Evolutionary conservation across 768 basidiomycete species (phyloP).

Genomic region (Crassisporium funariophilum): DNA sequence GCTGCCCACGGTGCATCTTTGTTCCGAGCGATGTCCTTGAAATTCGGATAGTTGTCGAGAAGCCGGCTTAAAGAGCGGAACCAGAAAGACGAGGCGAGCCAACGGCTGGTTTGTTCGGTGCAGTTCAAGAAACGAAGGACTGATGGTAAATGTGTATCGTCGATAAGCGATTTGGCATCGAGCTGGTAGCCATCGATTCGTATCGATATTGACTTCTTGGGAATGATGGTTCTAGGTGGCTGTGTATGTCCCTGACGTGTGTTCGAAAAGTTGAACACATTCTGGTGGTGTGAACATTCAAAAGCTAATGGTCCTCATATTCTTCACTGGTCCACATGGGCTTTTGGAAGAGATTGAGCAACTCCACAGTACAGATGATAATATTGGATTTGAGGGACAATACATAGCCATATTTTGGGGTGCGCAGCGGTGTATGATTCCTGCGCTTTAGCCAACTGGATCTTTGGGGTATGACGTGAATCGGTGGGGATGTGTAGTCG

Average conservation of each 20-base stretch:
- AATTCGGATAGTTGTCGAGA: conserved; percentile 10
- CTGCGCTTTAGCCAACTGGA: not conserved
- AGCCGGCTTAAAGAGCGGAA: conserved; percentile 4
- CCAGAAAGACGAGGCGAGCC: conserved; percentile 5
- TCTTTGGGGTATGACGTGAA: conserved; percentile 10
- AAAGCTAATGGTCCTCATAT: too few species aligned
- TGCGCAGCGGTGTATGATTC: conserved; percentile 1
- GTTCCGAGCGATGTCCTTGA: conserved; percentile 11
- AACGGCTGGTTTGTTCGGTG: conserved; percentile 5
- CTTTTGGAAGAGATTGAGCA: too few species aligned
- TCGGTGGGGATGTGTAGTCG: conserved; percentile 10
- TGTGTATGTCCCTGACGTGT: conserved; percentile 5
- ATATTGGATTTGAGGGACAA: not conserved
- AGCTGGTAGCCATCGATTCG: conserved; percentile 10
- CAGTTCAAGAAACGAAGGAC: conserved; percentile 1
- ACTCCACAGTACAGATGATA: not conserved
- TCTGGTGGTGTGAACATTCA: too few species aligned
- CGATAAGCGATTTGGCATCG: conserved; percentile 12
- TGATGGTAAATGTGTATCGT: not conserved
- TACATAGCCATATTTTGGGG: not conserved
- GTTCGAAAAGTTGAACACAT: not conserved
- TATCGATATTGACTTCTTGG: conserved; percentile 2
- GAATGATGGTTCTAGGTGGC: conserved; percentile 6
- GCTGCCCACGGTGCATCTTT: conserved; percentile 12
- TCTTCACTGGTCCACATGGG: too few species aligned